Evolutionary conservation across 441 rosid species (phyloP).

Genomic region (Omphalea diandra): DNA sequence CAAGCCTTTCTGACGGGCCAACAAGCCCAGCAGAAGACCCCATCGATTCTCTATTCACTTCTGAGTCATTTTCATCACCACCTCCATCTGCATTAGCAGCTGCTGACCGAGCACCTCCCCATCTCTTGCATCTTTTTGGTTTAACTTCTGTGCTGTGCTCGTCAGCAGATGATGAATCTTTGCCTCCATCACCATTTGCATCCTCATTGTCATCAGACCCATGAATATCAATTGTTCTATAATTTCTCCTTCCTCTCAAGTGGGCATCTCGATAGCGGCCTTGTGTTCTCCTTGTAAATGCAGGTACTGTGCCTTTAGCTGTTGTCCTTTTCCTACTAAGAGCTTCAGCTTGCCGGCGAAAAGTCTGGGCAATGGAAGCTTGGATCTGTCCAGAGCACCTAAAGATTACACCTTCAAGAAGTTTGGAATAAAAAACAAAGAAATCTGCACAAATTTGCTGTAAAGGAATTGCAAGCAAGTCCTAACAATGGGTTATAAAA

Average conservation of each 20-base stretch:
- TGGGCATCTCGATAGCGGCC: conserved; percentile 35
- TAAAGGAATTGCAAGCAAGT: background rate
- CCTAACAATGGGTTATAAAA: background rate
- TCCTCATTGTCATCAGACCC: conserved; percentile 55
- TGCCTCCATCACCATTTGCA: conserved; percentile 46
- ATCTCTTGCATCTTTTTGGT: conserved; percentile 43
- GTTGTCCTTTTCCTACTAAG: conserved; percentile 44
- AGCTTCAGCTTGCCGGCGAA: conserved; percentile 61
- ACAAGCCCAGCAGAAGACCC: conserved; percentile 43
- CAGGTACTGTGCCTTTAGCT: conserved; percentile 38
- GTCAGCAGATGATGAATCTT: conserved; percentile 55
- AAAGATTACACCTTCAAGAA: conserved; percentile 5
- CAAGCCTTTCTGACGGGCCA: conserved; percentile 51
- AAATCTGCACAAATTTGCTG: background rate
- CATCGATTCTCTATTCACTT: conserved; percentile 41
- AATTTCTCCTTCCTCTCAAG: conserved; percentile 46
- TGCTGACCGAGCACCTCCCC: conserved; percentile 37
- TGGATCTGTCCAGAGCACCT: conserved; percentile 50
- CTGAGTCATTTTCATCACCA: conserved; percentile 47
- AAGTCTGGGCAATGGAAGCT: conserved; percentile 56
- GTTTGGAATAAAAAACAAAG: background rate
- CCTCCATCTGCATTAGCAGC: conserved; percentile 45
- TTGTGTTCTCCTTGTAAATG: conserved; percentile 41
- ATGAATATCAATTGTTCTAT: conserved; percentile 38
- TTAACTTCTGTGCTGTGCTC: conserved; percentile 44